phyloP scores from a whole-genome alignment of 208 protist species.

The Zelonia costaricensis region DNA sequence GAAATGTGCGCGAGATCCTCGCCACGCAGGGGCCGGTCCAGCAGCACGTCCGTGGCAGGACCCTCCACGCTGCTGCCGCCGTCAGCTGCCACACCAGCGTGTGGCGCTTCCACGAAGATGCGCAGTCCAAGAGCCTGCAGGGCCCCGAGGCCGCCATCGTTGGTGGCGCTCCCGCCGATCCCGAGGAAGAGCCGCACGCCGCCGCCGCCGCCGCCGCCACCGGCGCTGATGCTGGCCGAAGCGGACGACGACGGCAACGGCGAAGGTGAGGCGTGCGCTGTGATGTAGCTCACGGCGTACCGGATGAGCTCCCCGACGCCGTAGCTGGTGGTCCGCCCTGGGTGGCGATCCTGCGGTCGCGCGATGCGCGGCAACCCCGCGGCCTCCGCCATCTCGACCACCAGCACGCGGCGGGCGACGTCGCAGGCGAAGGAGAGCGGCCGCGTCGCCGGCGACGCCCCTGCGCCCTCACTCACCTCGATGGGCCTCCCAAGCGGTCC shows the following conservation, averaged over 20 bases:
- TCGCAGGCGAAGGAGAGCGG: conserved; percentile 65
- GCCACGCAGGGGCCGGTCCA: conserved; percentile 53
- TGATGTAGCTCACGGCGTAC: conserved; percentile 55
- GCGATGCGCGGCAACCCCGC: conserved; percentile 61
- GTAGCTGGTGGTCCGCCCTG: conserved; percentile 66
- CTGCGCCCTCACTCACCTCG: background rate
- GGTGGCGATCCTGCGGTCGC: conserved; percentile 36
- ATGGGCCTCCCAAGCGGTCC: conserved; percentile 55
- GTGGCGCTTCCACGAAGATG: conserved; percentile 24
- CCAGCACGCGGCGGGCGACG: conserved; percentile 33
- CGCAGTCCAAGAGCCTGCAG: conserved; percentile 76
- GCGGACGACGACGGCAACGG: background rate
- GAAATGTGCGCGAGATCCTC: conserved; percentile 45
- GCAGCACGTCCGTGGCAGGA: conserved; percentile 3
- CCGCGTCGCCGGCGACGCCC: background rate
- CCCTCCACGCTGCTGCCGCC: background rate
- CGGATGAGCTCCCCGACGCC: conserved; percentile 70
- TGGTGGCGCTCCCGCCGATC: conserved; percentile 83
- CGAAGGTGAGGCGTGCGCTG: background rate
- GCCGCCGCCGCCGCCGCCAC: background rate
- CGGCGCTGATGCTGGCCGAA: background rate
- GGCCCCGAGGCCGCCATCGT: conserved; percentile 80
- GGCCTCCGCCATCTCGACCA: conserved; percentile 83
- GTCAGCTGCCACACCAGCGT: background rate
- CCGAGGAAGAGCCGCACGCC: conserved; percentile 62